phyloP scores from a whole-genome alignment of 2,329 filamentous ascomycete species.

The Pseudocercospora fuligena region DNA sequence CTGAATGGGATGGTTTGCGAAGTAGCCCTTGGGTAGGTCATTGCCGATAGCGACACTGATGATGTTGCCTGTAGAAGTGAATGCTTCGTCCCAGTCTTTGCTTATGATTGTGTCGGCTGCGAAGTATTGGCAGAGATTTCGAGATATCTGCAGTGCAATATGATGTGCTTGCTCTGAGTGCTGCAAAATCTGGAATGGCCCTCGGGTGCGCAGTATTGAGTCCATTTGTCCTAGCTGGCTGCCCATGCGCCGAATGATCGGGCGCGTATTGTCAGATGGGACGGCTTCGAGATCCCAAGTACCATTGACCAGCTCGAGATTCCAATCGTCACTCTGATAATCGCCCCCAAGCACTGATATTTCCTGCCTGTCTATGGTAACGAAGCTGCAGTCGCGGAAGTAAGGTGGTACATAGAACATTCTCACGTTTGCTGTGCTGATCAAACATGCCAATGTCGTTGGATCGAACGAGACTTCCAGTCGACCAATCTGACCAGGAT shows the following conservation, averaged over 20 bases:
- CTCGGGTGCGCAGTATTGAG: constrained; percentile 56
- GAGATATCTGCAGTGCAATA: constrained; percentile 59
- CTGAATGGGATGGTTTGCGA: constrained; percentile 40
- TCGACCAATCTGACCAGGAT: constrained; percentile 57
- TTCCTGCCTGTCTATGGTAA: constrained; percentile 27
- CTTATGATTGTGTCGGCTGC: constrained; percentile 56
- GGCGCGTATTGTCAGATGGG: neutral
- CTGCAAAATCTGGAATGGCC: constrained; percentile 50
- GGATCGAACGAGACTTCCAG: constrained; percentile 47
- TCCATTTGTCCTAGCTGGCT: constrained; percentile 59
- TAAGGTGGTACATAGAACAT: constrained; percentile 29
- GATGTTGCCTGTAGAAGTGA: constrained; percentile 48
- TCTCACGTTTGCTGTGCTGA: constrained; percentile 52
- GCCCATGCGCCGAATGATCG: constrained; percentile 42
- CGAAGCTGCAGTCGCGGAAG: constrained; percentile 25
- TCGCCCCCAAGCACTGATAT: neutral
- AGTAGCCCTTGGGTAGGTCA: constrained; percentile 29
- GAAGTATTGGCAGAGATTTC: constrained; percentile 64
- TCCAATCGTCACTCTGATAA: neutral
- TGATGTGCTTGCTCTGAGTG: constrained; percentile 33
- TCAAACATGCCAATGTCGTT: constrained; percentile 39
- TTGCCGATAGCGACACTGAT: constrained; percentile 47
- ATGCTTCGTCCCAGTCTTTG: constrained; percentile 27
- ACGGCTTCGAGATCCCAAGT: constrained; percentile 14
- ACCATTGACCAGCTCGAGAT: neutral